Evolutionary conservation across 163 green algal genomes (phyloP), one percentile per base, ranked within the genome.

Genomic region (Chloroidium sp.): DNA sequence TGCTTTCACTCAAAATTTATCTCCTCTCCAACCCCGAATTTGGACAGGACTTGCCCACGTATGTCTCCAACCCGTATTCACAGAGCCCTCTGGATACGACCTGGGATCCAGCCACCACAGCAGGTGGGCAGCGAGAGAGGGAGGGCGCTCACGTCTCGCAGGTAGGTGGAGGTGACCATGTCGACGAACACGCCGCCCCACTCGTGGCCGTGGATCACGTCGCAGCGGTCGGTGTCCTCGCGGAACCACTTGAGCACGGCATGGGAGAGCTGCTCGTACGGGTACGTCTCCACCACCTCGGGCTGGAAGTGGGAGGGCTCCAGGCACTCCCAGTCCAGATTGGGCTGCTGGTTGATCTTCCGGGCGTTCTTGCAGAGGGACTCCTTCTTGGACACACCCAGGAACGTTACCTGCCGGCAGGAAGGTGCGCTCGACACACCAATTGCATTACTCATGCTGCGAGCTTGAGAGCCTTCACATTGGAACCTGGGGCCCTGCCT

Each of bases 131-230:
- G 64, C 64, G 64, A 10, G 6, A 72, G 64, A 10, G 64, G 64
- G 6, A 10, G 10, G 8, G 6, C 6, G 3, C 72, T 2, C 79
- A 79, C 61, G 74, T 83, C 74, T 62, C 74, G 79, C 12, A 75
- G 60, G 62, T 76, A 12, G 57, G 58, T 61, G 62, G 74, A 61
- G 59, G 79, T 83, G 74, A 79, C 69, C 57, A 76, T 3, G 74
- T 79, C 74, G 0, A 79, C 79, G 76, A 85, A 82, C 13, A 58
- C 81, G 72, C 81, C 81, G 2, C 81, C 81, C 81, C 81, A 85
- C 60, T 85, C 81, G 69, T 85, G 81, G 2, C 60, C 78, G n/a
- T 85, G 81, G 4, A 85, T 62, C 0, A 85, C 64, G 68, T 85
- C 81, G 75, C 81, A 85, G 6, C 75, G 74, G 4, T 80, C 36